These are phyloP conservation scores for Cyclotella baltica DNA, from an alignment of 108 stramenopile genomes.

Conservation along the genomic window DNA sequence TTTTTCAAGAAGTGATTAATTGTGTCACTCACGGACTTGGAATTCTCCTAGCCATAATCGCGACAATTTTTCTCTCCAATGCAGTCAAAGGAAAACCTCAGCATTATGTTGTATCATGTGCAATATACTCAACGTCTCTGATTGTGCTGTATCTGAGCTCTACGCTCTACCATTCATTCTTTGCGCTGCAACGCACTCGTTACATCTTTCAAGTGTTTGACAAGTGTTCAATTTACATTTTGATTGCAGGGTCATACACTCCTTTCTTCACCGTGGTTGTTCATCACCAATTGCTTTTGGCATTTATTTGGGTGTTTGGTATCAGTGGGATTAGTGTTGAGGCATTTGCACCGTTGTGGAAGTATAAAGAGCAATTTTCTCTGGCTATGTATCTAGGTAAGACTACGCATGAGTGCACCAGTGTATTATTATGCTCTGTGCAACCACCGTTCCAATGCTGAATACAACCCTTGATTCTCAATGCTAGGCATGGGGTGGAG, in stretches of 20 bases:
- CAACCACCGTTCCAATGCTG: not conserved
- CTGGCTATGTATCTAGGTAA: conserved; percentile 88
- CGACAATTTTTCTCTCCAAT: conserved; percentile 66
- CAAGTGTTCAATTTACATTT: conserved; percentile 95
- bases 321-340: conserved; percentile 75
- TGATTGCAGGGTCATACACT: conserved; percentile 97
- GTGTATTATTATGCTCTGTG: not conserved
- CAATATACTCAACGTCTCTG: conserved; percentile 82
- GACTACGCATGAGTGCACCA: too few species aligned
- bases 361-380: conserved; percentile 61
- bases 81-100: conserved; percentile 44
- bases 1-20: conserved; percentile 92
- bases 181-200: conserved; percentile 70
- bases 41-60: conserved; percentile 80
- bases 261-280: conserved; percentile 67
- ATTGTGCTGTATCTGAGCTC: conserved; percentile 89
- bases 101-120: conserved; percentile 60
- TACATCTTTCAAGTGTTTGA: conserved; percentile 87
- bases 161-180: conserved; percentile 92
- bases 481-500: conserved; percentile 57
- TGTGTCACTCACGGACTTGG: conserved; percentile 94
- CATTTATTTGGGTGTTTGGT: conserved; percentile 88
- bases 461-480: not conserved
- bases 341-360: conserved; percentile 70
- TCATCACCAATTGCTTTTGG: conserved; percentile 74